phyloP scores from a whole-genome alignment of 345 rosid genomes.

The Conringia planisiliqua region DNA sequence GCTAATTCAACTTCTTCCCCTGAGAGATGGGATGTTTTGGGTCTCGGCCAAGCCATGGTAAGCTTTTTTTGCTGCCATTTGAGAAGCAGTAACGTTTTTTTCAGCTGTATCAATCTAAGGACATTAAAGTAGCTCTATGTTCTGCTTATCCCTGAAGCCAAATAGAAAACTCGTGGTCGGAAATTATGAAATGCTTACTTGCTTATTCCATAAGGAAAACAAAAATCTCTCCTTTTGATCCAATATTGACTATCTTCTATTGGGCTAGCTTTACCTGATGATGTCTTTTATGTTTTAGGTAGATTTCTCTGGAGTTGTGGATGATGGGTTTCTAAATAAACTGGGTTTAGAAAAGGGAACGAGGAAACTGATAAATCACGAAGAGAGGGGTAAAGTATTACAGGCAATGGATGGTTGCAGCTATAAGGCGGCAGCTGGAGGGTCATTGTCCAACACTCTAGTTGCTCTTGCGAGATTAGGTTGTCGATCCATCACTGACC shows the following conservation, averaged over 20 bases:
- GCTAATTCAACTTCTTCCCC: slow-evolving; percentile 43
- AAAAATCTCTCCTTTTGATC: no score
- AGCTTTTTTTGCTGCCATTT: background rate
- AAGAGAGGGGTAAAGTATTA: slow-evolving; percentile 88
- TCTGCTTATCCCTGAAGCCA: background rate
- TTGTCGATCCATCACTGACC: slow-evolving; percentile 50
- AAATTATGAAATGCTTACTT: background rate
- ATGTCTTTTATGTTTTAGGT: slow-evolving; percentile 48
- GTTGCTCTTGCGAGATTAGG: slow-evolving; percentile 92
- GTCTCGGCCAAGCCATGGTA: slow-evolving; percentile 99
- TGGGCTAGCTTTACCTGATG: background rate
- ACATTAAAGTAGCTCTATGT: background rate
- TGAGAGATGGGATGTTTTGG: slow-evolving; percentile 88
- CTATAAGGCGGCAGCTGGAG: slow-evolving; percentile 98
- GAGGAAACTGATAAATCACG: slow-evolving; percentile 86
- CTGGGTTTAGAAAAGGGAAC: slow-evolving; percentile 81
- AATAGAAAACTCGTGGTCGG: background rate
- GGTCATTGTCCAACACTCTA: slow-evolving; percentile 87
- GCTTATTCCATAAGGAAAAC: no score
- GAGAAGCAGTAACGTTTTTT: background rate
- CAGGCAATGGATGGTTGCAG: slow-evolving; percentile 98
- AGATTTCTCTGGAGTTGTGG: slow-evolving; percentile 89
- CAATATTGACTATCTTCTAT: background rate
- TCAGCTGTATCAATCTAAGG: background rate
- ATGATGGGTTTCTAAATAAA: slow-evolving; percentile 68